A percentile compares a stretch with the other conserved stretches of the same genome.
Conservation (phyloP, 768 basidiomycete species). For the Hygrocybe punicea region DNA sequence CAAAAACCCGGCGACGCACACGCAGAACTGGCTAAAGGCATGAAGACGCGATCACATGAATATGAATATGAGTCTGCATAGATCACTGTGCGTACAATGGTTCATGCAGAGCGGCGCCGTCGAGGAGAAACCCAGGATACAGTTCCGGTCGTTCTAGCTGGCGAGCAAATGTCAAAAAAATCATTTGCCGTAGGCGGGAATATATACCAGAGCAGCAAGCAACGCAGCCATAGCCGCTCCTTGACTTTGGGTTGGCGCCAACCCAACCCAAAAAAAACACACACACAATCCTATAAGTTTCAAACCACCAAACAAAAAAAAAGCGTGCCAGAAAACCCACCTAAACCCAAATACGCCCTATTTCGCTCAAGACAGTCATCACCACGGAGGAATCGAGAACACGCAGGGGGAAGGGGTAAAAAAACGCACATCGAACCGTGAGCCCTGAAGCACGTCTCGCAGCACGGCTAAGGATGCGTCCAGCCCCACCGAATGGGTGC, state of each 20-base stretch:
- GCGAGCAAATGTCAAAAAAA: background rate
- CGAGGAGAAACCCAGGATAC: conserved; percentile 53
- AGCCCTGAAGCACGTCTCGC: conserved; percentile 53
- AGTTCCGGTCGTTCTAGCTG: conserved; percentile 43
- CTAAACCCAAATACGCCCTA: conserved; percentile 83
- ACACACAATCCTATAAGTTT: background rate
- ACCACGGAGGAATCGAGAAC: background rate
- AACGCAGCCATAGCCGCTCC: conserved; percentile 74
- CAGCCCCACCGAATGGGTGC: conserved; percentile 52
- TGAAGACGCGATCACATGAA: background rate
- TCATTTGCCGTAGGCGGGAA: background rate
- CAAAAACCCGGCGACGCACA: conserved; percentile 73
- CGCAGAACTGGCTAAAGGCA: conserved; percentile 58
- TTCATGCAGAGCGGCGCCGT: conserved; percentile 67
- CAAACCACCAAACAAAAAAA: background rate
- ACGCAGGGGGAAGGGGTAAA: conserved; percentile 4
- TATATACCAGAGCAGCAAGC: conserved; percentile 62
- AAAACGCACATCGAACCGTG: conserved; percentile 62
- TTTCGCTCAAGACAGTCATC: conserved; percentile 4
- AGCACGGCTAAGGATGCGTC: conserved; percentile 54
- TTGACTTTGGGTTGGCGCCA: too few relatives aligned
- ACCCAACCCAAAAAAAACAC: background rate
- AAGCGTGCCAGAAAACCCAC: conserved; percentile 30
- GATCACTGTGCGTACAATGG: conserved; percentile 51
- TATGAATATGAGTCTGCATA: background rate